Evolutionary conservation across 2,329 filamentous ascomycete species (phyloP).

Genomic region (Fusarium heterosporum): DNA sequence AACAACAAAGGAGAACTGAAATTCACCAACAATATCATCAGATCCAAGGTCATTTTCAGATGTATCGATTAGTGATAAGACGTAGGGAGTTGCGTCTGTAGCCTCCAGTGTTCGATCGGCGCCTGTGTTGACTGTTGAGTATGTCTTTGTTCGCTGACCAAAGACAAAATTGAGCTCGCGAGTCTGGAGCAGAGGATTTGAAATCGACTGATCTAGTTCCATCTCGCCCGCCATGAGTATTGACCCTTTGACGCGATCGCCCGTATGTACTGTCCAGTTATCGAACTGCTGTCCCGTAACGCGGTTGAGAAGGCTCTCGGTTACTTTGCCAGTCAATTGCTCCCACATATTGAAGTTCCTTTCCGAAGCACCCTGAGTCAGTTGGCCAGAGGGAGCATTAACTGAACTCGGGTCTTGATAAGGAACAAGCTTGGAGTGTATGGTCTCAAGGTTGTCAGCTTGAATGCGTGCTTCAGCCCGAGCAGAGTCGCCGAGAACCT

Average conservation of each 20-base stretch:
- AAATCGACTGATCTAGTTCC: slow-evolving; percentile 56
- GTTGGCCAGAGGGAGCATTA: slow-evolving; percentile 26
- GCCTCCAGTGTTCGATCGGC: slow-evolving; percentile 58
- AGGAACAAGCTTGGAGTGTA: slow-evolving; percentile 58
- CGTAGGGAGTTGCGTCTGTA: slow-evolving; percentile 61
- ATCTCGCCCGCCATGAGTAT: slow-evolving; percentile 53
- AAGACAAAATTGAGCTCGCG: slow-evolving; percentile 63
- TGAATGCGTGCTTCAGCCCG: slow-evolving; percentile 60
- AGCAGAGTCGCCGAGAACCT: slow-evolving; percentile 64
- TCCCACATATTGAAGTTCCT: slow-evolving; percentile 60
- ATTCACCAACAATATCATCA: slow-evolving; percentile 66
- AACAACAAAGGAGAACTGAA: slow-evolving; percentile 70
- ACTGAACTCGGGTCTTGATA: slow-evolving; percentile 55
- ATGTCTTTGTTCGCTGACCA: slow-evolving; percentile 56
- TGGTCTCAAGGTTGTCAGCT: slow-evolving; percentile 54
- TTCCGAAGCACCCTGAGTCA: slow-evolving; percentile 36
- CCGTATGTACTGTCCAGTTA: slow-evolving; percentile 66
- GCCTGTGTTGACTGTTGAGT: slow-evolving; percentile 54
- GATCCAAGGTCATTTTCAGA: slow-evolving; percentile 44
- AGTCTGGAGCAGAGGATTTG: slow-evolving; percentile 49
- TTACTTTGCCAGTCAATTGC: slow-evolving; percentile 63
- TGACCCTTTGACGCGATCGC: slow-evolving; percentile 63
- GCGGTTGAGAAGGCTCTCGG: slow-evolving; percentile 57
- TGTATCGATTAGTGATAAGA: slow-evolving; percentile 55
- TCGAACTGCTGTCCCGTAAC: slow-evolving; percentile 57